Evolutionary conservation across 208 protist species (phyloP).

Genomic region (Trypanosoma platydactyli): DNA sequence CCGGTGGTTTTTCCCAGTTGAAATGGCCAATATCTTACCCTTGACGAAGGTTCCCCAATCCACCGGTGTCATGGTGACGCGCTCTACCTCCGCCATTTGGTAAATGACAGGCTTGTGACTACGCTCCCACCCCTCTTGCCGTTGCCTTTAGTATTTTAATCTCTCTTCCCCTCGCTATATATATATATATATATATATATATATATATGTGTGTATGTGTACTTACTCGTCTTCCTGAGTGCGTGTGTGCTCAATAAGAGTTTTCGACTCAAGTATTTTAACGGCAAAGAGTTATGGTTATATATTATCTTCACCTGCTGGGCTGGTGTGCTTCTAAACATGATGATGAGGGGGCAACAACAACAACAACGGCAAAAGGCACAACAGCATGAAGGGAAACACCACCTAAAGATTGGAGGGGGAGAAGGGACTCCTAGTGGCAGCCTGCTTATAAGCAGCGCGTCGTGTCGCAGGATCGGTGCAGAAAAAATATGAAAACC

Average conservation of each 20-base stretch:
- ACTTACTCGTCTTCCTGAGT: background rate
- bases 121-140: conserved; percentile 14
- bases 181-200: conserved; percentile 1
- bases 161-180: background rate
- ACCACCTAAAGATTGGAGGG: no score
- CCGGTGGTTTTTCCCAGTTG: background rate
- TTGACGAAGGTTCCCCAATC: conserved; percentile 26
- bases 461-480: background rate
- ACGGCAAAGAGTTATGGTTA: no score
- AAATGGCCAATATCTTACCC: conserved; percentile 20
- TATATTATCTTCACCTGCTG: no score
- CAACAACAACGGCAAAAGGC: no score
- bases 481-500: conserved; percentile 5
- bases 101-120: background rate
- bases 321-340: no score
- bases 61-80: conserved; percentile 24
- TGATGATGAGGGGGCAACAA: no score
- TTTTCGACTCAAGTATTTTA: background rate
- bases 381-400: no score
- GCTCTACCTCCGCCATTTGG: conserved; percentile 26
- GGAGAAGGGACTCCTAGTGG: no score
- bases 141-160: conserved; percentile 24
- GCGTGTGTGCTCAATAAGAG: background rate
- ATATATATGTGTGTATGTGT: conserved; percentile 2
- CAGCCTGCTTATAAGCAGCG: conserved; percentile 3